Evolutionary conservation across 768 basidiomycete genomes (phyloP), one percentile per base, ranked within the genome.

Genomic region (Tricholoma sp.): DNA sequence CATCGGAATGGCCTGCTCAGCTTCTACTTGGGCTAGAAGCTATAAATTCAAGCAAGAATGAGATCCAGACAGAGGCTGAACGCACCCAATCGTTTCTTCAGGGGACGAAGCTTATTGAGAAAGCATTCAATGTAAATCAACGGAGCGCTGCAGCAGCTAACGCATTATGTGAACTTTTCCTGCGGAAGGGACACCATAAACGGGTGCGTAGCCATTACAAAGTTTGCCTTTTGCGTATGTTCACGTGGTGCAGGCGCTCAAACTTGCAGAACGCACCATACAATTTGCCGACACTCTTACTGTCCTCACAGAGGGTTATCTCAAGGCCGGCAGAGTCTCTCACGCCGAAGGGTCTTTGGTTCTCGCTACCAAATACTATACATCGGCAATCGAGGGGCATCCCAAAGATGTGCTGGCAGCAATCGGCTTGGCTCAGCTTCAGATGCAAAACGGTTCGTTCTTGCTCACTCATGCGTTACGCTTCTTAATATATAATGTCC

Each of bases 231-330:
- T 24, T 7, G 12, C 41, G 49, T 24, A 48, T 53, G 59, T 50
- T 56, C 44, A 52, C 17, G 18, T 53, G 17, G 29, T 45, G 1
- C 54, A 94, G 86, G 92, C 94, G 0, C 69, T 96, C 44, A 99
- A 98, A 75, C 76, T 98, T 17, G 94, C 94, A 20, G 97, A 98
- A 65, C 83, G 94, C 52, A 89, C 94, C 0, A 86, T 98, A 39
- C 94, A 98, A 66, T 97, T 91, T 65, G 89, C 95, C 0, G 96
- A 98, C 63, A 93, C 90, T 0, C 76, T 92, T 32, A 80, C 90
- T 0, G 75, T 96, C 13, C 78, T 95, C 29, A 88, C 91, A 0
- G 95, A 97, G 63, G 89, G 94, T 2, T 90, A 94, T 65, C 72
- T 95, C 13, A 80, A 89, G 32, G 86, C 94, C 12, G 96, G 86